Evolutionary conservation across 495 filamentous ascomycete species (phyloP).

Genomic region (Tuber indicum): DNA sequence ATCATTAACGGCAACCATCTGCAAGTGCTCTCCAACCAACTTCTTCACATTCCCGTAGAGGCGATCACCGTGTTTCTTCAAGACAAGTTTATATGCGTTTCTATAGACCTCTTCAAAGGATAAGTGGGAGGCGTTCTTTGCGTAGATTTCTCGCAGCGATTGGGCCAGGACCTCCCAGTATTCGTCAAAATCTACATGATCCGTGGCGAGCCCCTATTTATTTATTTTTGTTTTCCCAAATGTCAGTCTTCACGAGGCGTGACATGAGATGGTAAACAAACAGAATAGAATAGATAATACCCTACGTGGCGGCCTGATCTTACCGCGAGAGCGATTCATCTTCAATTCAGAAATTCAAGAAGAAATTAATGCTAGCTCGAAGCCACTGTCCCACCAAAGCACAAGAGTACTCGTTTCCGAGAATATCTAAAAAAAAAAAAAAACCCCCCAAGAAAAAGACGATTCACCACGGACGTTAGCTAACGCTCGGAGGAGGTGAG

Average conservation of each 20-base stretch:
- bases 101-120: slow-evolving; percentile 97
- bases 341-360: not conserved
- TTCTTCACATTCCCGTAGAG: slow-evolving; percentile 72
- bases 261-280: slow-evolving; percentile 7
- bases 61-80: slow-evolving; percentile 75
- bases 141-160: slow-evolving; percentile 80
- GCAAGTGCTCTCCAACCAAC: slow-evolving; percentile 50
- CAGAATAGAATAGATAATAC: slow-evolving; percentile 48
- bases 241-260: not conserved
- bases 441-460: not conserved
- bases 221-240: not conserved
- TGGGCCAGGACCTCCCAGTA: slow-evolving; percentile 68
- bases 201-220: slow-evolving; percentile 51
- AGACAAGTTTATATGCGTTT: slow-evolving; percentile 89
- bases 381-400: not conserved
- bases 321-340: slow-evolving; percentile 47
- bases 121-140: slow-evolving; percentile 77
- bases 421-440: not conserved
- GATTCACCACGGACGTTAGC: not conserved
- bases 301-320: slow-evolving; percentile 65
- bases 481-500: not conserved
- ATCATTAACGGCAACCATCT: slow-evolving; percentile 31
- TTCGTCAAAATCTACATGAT: slow-evolving; percentile 67
- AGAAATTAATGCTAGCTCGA: not conserved
- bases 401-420: not conserved